Evolutionary conservation across 257 asterid genomes (phyloP).

Genomic region (Jasminum sambac): DNA sequence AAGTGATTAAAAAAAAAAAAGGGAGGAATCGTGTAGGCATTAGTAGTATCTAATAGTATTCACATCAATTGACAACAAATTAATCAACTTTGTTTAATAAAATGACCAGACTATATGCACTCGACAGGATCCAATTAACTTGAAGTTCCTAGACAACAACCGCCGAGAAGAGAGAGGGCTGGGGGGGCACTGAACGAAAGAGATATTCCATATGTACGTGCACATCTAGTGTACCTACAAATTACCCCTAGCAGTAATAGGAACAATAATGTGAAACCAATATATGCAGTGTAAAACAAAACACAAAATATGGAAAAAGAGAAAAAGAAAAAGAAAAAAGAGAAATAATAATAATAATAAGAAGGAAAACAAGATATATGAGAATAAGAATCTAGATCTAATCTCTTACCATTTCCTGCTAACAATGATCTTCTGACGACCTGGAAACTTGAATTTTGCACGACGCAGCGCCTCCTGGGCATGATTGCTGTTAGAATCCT

Average conservation of each 20-base stretch:
- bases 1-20: background rate
- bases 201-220: background rate
- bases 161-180: background rate
- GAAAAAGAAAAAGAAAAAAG: background rate
- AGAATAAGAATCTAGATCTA: background rate
- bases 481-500: constrained; percentile 34
- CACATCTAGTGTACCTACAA: background rate
- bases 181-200: background rate
- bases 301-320: background rate
- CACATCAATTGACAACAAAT: background rate
- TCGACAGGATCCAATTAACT: background rate
- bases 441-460: constrained; percentile 47
- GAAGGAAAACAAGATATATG: background rate
- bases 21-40: too few species aligned
- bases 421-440: constrained; percentile 42
- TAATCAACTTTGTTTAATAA: background rate
- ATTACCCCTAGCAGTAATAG: background rate
- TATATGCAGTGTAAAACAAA: background rate
- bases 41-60: background rate
- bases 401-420: constrained; percentile 43
- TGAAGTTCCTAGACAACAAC: background rate
- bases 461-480: constrained; percentile 46
- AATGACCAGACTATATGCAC: background rate
- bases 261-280: background rate
- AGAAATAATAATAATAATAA: background rate